Percentiles rank a stretch among this genome's conserved stretches.
phyloP scores from a whole-genome alignment of 164 flowering plant species.

The Aristolochia californica region DNA sequence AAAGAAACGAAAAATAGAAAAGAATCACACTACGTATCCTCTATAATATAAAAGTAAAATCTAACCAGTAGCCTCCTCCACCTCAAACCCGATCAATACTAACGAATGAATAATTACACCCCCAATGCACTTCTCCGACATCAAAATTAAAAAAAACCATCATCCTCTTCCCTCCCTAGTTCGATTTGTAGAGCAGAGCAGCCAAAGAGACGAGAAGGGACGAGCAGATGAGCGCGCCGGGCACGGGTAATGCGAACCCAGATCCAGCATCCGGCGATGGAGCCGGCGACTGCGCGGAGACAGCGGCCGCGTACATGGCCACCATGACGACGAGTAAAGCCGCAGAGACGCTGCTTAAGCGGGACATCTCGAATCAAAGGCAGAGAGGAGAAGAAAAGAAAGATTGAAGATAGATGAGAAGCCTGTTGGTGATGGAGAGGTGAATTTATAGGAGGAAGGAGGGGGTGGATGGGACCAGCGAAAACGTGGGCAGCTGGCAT shows the following conservation, averaged over 20 bases:
- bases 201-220: neutral
- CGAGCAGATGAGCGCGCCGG: neutral
- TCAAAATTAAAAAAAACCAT: no score
- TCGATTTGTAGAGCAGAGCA: neutral
- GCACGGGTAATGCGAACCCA: neutral
- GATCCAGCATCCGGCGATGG: neutral
- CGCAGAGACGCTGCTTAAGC: neutral
- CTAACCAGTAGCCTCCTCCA: no score
- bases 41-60: no score
- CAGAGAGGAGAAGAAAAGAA: neutral
- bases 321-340: neutral
- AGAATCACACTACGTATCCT: no score
- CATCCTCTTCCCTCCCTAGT: neutral
- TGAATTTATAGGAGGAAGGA: neutral
- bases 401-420: neutral
- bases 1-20: no score
- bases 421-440: neutral
- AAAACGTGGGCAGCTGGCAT: constrained; percentile 1
- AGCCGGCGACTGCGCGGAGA: neutral
- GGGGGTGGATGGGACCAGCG: neutral
- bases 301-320: neutral
- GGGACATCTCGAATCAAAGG: neutral
- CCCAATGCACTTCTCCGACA: no score
- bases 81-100: neutral
- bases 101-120: no score